phyloP scores from a whole-genome alignment of 2,329 filamentous ascomycete genomes.

The Botrytis squamosa region DNA sequence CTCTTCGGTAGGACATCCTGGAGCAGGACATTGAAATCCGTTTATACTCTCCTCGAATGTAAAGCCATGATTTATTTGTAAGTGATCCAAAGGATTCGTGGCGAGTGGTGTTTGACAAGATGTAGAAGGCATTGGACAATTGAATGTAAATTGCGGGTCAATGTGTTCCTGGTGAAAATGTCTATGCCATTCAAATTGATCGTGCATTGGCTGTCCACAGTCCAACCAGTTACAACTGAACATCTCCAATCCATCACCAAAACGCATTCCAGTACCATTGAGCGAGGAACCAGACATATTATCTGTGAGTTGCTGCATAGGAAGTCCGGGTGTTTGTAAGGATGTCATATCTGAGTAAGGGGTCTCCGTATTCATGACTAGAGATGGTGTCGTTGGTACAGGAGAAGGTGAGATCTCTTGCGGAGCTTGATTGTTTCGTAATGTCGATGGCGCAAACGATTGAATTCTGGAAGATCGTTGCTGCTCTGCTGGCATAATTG shows the following conservation, averaged over 20 bases:
- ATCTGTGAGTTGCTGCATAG: neutral
- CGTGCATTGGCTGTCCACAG: constrained; percentile 31
- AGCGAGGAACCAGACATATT: neutral
- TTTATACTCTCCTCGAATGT: constrained; percentile 30
- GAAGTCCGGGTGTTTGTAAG: neutral
- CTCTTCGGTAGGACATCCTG: constrained; percentile 29
- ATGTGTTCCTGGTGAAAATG: constrained; percentile 37
- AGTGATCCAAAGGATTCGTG: constrained; percentile 35
- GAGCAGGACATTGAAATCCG: constrained; percentile 34
- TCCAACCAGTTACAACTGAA: constrained; percentile 35
- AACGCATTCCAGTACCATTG: constrained; percentile 28
- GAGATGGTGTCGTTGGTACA: constrained; percentile 29
- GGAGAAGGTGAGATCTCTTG: constrained; percentile 18
- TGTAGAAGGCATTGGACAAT: constrained; percentile 34
- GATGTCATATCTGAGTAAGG: constrained; percentile 1
- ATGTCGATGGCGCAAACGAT: neutral
- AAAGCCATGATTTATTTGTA: constrained; percentile 34
- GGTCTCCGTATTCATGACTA: constrained; percentile 23
- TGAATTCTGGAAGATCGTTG: neutral
- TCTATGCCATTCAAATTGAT: constrained; percentile 30
- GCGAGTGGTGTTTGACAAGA: constrained; percentile 30
- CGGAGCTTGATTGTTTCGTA: neutral
- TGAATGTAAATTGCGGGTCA: constrained; percentile 35
- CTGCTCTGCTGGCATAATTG: constrained; percentile 10
- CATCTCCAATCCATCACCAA: constrained; percentile 20